These are phyloP conservation scores for Xylaria flabelliformis DNA, from an alignment of 495 filamentous ascomycete genomes.

Conservation along the genomic window DNA sequence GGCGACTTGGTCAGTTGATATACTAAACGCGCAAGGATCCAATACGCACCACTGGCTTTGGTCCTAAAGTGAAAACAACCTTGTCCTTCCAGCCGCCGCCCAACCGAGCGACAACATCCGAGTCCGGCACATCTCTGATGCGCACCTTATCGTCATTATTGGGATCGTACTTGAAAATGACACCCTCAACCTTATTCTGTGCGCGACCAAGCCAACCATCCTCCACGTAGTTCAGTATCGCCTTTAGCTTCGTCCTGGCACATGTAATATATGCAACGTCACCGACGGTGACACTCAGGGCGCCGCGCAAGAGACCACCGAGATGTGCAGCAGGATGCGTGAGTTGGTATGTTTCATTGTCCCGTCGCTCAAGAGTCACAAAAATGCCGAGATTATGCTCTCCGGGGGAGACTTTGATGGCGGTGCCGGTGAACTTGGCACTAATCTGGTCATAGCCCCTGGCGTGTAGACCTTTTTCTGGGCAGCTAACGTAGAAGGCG, in stretches of 20 bases:
- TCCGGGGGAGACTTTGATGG: conserved; percentile 86
- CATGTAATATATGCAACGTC: conserved; percentile 89
- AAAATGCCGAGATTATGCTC: conserved; percentile 96
- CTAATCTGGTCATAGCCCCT: conserved; percentile 94
- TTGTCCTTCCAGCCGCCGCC: conserved; percentile 80
- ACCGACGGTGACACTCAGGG: conserved; percentile 82
- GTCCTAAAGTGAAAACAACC: conserved; percentile 58
- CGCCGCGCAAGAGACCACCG: conserved; percentile 83
- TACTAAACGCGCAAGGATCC: neutral
- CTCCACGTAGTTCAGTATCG: conserved; percentile 88
- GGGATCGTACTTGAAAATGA: conserved; percentile 87
- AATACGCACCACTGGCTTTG: conserved; percentile 57
- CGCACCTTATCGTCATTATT: conserved; percentile 75
- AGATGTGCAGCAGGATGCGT: conserved; percentile 94
- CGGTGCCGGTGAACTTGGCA: conserved; percentile 97
- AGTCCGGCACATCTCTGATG: conserved; percentile 84
- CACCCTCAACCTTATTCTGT: conserved; percentile 89
- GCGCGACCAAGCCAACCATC: conserved; percentile 93
- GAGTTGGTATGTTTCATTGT: conserved; percentile 90
- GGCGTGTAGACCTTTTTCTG: conserved; percentile 86
- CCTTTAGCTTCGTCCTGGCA: conserved; percentile 84
- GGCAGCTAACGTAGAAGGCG: conserved; percentile 92
- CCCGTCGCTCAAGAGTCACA: conserved; percentile 78
- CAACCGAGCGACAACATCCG: conserved; percentile 82
- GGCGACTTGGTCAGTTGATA: conserved; percentile 22